Conservation (phyloP, 495 filamentous ascomycete genomes). For the Neurospora sp. region DNA sequence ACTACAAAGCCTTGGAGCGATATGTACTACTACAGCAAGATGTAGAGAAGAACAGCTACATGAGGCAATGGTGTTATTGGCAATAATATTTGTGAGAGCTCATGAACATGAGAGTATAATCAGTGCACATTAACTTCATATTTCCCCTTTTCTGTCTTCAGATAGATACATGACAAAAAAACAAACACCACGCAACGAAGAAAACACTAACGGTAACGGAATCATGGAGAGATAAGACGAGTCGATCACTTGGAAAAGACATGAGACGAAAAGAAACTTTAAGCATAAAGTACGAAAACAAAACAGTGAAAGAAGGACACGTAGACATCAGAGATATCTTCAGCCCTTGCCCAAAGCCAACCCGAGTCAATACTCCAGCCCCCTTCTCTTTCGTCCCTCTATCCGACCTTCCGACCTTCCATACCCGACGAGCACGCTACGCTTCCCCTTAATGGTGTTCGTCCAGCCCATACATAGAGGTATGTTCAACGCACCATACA, state of each 20-base stretch:
- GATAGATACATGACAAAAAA: neutral
- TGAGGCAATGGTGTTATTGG: neutral
- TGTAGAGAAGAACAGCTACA: neutral
- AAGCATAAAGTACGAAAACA: neutral
- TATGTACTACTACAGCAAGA: neutral
- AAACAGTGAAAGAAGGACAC: neutral
- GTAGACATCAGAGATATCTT: neutral
- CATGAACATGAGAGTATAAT: neutral
- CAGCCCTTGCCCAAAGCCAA: neutral
- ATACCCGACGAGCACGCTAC: neutral
- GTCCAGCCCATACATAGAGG: neutral
- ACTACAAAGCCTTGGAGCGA: neutral
- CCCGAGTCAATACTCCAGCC: neutral
- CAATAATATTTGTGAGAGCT: neutral
- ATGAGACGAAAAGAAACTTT: neutral
- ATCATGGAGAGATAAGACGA: neutral
- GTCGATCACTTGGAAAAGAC: neutral
- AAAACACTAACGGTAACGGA: neutral
- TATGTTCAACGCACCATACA: neutral
- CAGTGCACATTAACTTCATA: neutral
- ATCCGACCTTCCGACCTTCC: neutral
- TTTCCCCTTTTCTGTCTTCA: neutral
- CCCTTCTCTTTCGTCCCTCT: neutral
- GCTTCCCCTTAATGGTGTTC: neutral
- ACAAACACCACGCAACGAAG: neutral